Conservation (phyloP, 495 filamentous ascomycete species). For the Hypoxylon fragiforme region DNA sequence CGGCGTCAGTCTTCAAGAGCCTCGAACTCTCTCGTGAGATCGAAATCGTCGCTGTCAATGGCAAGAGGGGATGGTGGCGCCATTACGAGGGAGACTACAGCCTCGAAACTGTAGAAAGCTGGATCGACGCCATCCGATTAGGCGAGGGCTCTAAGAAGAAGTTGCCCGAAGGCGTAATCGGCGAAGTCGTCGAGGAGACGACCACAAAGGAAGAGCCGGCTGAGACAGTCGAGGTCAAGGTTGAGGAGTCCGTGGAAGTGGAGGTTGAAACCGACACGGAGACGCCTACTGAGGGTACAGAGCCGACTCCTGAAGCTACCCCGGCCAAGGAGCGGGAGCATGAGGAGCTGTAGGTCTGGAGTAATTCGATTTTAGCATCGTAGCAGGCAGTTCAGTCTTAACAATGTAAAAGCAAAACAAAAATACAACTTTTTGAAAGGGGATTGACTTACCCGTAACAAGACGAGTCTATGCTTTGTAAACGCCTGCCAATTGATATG, state of each 20-base stretch:
- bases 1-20: constrained; percentile 56
- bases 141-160: constrained; percentile 82
- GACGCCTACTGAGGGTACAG: constrained; percentile 28
- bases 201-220: constrained; percentile 38
- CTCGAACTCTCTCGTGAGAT: constrained; percentile 62
- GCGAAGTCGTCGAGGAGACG: constrained; percentile 56
- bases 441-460: constrained; percentile 15
- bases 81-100: constrained; percentile 65
- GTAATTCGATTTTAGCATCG: constrained; percentile 13
- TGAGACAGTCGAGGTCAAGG: constrained; percentile 41
- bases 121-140: constrained; percentile 85
- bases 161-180: constrained; percentile 74
- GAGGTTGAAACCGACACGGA: constrained; percentile 30
- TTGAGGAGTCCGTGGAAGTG: constrained; percentile 32
- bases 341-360: constrained; percentile 47
- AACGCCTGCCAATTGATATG: constrained; percentile 13
- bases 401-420: constrained; percentile 11
- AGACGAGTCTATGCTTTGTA: neutral
- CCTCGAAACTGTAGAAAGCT: constrained; percentile 68
- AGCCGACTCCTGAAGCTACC: constrained; percentile 46
- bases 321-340: constrained; percentile 34
- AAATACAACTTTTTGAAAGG: constrained; percentile 11
- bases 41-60: constrained; percentile 82
- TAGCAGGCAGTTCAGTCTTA: neutral
- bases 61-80: constrained; percentile 82